Conservation (phyloP, 176 grass and related monocot species). For the Oryza coarctata region DNA sequence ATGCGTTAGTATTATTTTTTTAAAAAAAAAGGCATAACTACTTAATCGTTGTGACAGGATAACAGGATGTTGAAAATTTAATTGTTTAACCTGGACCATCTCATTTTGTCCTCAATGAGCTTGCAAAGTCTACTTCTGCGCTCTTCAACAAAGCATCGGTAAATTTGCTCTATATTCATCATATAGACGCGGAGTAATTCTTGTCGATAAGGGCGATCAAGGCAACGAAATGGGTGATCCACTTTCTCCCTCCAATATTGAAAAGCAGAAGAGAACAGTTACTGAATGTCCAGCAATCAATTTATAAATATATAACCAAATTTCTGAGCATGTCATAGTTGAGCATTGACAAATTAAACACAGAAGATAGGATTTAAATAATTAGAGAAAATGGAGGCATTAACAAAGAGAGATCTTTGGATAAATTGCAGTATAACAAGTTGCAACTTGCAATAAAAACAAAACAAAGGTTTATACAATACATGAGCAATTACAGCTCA, state of each 20-base stretch:
- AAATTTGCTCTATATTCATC: slow-evolving; percentile 92
- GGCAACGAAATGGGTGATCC: slow-evolving; percentile 71
- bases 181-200: slow-evolving; percentile 81
- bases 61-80: not conserved
- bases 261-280: slow-evolving; percentile 31
- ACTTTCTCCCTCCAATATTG: slow-evolving; percentile 64
- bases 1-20: slow-evolving; percentile 15
- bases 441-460: slow-evolving; percentile 11
- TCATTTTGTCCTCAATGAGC: slow-evolving; percentile 78
- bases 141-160: slow-evolving; percentile 72
- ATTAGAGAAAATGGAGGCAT: not conserved
- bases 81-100: slow-evolving; percentile 79
- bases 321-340: slow-evolving; percentile 14
- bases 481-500: slow-evolving; percentile 19
- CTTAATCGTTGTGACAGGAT: not conserved
- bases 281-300: slow-evolving; percentile 23
- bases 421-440: not conserved
- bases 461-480: slow-evolving; percentile 16
- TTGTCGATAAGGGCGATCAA: slow-evolving; percentile 72
- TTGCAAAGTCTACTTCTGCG: slow-evolving; percentile 62
- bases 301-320: slow-evolving; percentile 19
- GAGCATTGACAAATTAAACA: slow-evolving; percentile 11
- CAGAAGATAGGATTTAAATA: slow-evolving; percentile 12
- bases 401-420: slow-evolving; percentile 16
- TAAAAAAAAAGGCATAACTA: not conserved